Evolutionary conservation across 768 basidiomycete species (phyloP).

Genomic region (Paxillus involutus): DNA sequence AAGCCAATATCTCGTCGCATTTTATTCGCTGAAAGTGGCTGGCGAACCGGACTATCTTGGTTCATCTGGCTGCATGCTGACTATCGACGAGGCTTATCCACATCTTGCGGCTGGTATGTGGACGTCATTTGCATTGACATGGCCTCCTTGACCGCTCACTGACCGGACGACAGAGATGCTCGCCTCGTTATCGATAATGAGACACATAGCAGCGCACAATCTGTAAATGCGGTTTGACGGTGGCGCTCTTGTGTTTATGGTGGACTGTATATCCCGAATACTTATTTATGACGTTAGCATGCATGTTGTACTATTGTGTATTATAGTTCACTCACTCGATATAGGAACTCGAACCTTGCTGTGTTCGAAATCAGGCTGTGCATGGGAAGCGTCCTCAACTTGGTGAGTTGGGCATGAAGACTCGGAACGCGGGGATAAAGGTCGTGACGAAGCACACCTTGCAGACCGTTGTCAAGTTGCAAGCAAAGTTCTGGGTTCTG

Average conservation of each 20-base stretch:
- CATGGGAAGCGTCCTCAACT: background rate
- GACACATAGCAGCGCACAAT: constrained; percentile 52
- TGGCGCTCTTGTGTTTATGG: background rate
- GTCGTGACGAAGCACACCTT: background rate
- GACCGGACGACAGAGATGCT: constrained; percentile 48
- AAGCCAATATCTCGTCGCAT: constrained; percentile 52
- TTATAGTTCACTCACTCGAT: background rate
- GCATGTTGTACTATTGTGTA: constrained; percentile 10
- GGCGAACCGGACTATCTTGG: constrained; percentile 53
- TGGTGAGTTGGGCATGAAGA: background rate
- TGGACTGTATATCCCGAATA: constrained; percentile 10
- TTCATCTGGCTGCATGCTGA: constrained; percentile 64
- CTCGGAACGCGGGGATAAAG: no score
- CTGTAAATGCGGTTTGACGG: constrained; percentile 26
- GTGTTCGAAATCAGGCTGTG: background rate
- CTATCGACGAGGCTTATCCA: constrained; percentile 59
- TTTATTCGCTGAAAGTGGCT: constrained; percentile 55
- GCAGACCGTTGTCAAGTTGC: background rate
- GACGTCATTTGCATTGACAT: background rate
- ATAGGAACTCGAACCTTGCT: background rate
- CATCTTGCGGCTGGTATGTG: constrained; percentile 55
- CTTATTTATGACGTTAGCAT: background rate
- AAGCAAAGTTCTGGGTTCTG: background rate
- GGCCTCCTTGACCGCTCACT: constrained; percentile 12
- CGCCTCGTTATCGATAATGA: constrained; percentile 62